Evolutionary conservation across 331 rosid genomes (phyloP).

Genomic region (Malus hybrid): DNA sequence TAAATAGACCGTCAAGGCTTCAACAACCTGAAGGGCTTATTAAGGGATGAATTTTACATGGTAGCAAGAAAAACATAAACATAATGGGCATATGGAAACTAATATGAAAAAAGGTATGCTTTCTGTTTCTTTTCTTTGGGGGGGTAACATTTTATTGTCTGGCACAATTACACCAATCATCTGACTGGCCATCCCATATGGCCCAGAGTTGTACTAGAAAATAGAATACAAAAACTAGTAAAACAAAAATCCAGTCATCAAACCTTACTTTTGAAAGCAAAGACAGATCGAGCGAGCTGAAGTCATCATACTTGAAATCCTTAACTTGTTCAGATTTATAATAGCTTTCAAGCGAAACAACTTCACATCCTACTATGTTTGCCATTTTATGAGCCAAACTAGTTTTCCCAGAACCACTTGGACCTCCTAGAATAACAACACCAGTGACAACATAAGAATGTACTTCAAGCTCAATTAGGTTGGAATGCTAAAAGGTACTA

Average conservation of each 20-base stretch:
- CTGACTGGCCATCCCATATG: not conserved
- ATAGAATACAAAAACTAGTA: not conserved
- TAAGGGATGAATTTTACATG: not conserved
- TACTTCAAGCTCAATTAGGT: conserved; percentile 17
- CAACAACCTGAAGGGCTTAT: not conserved
- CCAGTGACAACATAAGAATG: conserved; percentile 3
- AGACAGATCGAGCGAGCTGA: conserved; percentile 73
- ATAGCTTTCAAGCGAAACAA: conserved; percentile 89
- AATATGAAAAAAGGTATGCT: not conserved
- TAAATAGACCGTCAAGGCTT: not conserved
- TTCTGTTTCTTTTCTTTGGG: not conserved
- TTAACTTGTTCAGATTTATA: conserved; percentile 71
- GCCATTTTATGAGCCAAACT: conserved; percentile 99
- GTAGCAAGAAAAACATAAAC: not conserved
- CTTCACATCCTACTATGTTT: conserved; percentile 94
- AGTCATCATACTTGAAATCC: conserved; percentile 91
- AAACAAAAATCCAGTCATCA: conserved; percentile 8
- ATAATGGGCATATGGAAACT: not conserved
- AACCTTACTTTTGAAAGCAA: conserved; percentile 77
- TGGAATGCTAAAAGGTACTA: not conserved
- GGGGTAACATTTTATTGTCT: not conserved
- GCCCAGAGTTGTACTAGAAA: not conserved
- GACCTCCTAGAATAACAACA: conserved; percentile 74
- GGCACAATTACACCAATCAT: not conserved
- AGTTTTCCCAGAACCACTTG: conserved; percentile 99